Evolutionary conservation across 2,329 filamentous ascomycete genomes (phyloP).

Genomic region (Sclerotinia sclerotiorum): DNA sequence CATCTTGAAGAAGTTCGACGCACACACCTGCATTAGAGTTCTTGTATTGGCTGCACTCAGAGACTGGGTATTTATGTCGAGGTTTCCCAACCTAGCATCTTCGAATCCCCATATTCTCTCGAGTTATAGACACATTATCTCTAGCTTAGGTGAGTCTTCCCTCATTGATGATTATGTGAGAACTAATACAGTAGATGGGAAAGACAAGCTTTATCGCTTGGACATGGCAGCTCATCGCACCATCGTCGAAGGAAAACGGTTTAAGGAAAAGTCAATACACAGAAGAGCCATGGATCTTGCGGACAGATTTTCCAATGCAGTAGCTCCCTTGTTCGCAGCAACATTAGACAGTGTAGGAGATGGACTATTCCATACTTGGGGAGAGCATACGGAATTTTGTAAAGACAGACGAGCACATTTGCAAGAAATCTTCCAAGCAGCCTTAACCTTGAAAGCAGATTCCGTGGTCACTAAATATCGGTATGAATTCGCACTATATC

Average conservation of each 20-base stretch:
- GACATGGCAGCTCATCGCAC: conserved; percentile 26
- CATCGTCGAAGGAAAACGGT: conserved; percentile 7
- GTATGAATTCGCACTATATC: conserved; percentile 28
- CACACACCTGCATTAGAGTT: conserved; percentile 12
- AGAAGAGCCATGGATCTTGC: conserved; percentile 21
- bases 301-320: conserved; percentile 12
- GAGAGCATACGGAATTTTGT: conserved; percentile 7
- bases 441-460: conserved; percentile 25
- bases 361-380: conserved; percentile 23
- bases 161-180: too few species aligned
- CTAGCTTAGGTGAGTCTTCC: conserved; percentile 15
- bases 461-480: conserved; percentile 22
- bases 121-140: conserved; percentile 23
- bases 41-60: conserved; percentile 21
- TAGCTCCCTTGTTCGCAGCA: conserved; percentile 23
- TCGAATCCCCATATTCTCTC: conserved; percentile 7
- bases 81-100: conserved; percentile 24
- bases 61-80: conserved; percentile 28
- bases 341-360: neutral
- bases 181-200: conserved; percentile 19
- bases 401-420: conserved; percentile 24
- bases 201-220: conserved; percentile 19
- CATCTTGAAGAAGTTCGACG: neutral
- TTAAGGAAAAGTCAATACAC: conserved; percentile 18
- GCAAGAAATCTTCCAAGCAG: conserved; percentile 26